Base-by-base conservation (phyloP, 108 stramenopile genomes). In the Cylindrotheca fusiformis region DNA sequence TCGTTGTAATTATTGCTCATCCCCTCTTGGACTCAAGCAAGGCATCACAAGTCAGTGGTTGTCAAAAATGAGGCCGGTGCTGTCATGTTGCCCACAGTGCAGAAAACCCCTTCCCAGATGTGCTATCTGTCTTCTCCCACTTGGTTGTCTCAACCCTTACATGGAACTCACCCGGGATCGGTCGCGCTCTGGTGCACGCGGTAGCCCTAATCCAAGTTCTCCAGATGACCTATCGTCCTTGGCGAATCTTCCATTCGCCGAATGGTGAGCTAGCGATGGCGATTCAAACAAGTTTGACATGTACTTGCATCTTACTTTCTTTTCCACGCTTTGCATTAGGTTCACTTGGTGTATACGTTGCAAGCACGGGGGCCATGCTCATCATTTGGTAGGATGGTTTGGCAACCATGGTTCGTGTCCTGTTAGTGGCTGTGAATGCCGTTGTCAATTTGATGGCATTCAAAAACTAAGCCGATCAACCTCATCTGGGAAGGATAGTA, bases 271-370 rank as follows among this genome's bases (percentile, higher is more conserved):
- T n/a, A n/a, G n/a, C n/a, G n/a, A n/a, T n/a, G n/a, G n/a, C n/a
- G n/a, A n/a, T n/a, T n/a, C n/a, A n/a, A n/a, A n/a, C n/a, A n/a
- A n/a, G n/a, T n/a, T n/a, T n/a, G n/a, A n/a, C n/a, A n/a, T n/a
- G n/a, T n/a, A n/a, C n/a, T n/a, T n/a, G n/a, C 36, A 41, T 14
- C 10, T 41, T 41, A 14, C 36, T 41, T 6, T 41, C 10, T 41
- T 41, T 14, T 41, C 14, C 36, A 14, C 14, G 36, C 36, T 41
- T n/a, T n/a, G n/a, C n/a, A n/a, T n/a, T 14, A 41, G 36, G 36
- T 63, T 88, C 52, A 88, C 88, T 0, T 96, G 95, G 95, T 96
- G 95, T 63, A 88, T 90, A 85, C 64, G 75, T 30, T 93, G 95
- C 70, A 88, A 88, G 48, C 94, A 95, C 55, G 81, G 81, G 22